Percentiles rank a stretch among this genome's conserved stretches.
Evolutionary conservation across 441 rosid genomes (phyloP).

Genomic region (Hypseocharis bilobata): DNA sequence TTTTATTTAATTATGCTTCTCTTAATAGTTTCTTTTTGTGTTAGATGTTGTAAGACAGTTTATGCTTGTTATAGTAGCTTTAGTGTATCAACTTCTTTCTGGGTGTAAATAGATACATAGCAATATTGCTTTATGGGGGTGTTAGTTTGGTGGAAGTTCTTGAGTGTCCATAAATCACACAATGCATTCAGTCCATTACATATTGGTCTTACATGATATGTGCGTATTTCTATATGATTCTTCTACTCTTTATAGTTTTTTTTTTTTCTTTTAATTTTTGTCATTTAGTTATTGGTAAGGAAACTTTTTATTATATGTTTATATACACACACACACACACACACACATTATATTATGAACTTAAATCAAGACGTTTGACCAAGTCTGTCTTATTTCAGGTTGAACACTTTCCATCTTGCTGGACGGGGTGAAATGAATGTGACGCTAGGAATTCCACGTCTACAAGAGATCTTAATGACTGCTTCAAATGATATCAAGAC

Average conservation of each 20-base stretch:
- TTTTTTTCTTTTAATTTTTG: neutral
- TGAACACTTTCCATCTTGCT: conserved; percentile 98
- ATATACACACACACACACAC: no score
- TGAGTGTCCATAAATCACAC: conserved; percentile 4
- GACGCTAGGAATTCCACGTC: conserved; percentile 90
- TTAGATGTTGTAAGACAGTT: neutral
- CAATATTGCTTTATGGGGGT: neutral
- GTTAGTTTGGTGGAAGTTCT: neutral
- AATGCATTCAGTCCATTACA: no score
- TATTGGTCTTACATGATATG: no score
- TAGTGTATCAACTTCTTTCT: neutral
- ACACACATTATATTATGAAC: no score
- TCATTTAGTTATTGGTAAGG: no score
- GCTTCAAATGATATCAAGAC: conserved; percentile 76
- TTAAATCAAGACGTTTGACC: neutral
- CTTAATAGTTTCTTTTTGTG: neutral
- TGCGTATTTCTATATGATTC: no score
- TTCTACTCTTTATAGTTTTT: no score
- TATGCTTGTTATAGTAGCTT: neutral
- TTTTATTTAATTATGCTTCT: conserved; percentile 17
- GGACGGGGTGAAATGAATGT: conserved; percentile 99
- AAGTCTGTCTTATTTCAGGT: conserved; percentile 33
- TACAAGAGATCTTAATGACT: conserved; percentile 91
- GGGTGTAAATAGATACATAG: neutral
- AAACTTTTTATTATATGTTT: no score